phyloP scores from a whole-genome alignment of 2,329 filamentous ascomycete species.

The Alternaria burnsii region DNA sequence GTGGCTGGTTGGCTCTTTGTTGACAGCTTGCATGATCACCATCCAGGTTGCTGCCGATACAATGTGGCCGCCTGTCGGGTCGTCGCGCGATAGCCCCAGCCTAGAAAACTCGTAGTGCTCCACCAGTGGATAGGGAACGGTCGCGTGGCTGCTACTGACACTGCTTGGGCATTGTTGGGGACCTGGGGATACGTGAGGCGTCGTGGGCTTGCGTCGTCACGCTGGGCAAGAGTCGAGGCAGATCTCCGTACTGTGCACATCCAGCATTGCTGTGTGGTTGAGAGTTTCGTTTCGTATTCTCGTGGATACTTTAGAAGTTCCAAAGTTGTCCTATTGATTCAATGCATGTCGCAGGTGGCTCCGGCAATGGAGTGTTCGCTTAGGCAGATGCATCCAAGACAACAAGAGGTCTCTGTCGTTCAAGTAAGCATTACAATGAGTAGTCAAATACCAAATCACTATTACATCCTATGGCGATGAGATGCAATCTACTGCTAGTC shows the following conservation, averaged over 20 bases:
- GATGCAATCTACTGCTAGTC: background rate
- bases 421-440: background rate
- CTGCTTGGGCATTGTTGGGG: background rate
- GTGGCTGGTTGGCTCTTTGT: conserved; percentile 15
- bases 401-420: background rate
- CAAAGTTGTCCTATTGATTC: background rate
- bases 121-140: background rate
- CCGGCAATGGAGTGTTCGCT: background rate
- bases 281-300: background rate
- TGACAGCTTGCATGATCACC: conserved; percentile 12
- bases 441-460: background rate
- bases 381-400: background rate
- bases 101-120: conserved; percentile 3
- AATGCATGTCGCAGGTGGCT: background rate
- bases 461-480: background rate
- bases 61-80: conserved; percentile 11
- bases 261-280: background rate
- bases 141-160: background rate
- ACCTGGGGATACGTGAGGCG: conserved; percentile 5
- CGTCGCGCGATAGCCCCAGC: background rate
- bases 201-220: background rate
- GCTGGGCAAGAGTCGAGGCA: background rate
- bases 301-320: background rate
- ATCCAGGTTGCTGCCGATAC: conserved; percentile 15
- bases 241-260: background rate